Base-by-base conservation (phyloP, 2,329 filamentous ascomycete species). In the Nakataea oryzae region DNA sequence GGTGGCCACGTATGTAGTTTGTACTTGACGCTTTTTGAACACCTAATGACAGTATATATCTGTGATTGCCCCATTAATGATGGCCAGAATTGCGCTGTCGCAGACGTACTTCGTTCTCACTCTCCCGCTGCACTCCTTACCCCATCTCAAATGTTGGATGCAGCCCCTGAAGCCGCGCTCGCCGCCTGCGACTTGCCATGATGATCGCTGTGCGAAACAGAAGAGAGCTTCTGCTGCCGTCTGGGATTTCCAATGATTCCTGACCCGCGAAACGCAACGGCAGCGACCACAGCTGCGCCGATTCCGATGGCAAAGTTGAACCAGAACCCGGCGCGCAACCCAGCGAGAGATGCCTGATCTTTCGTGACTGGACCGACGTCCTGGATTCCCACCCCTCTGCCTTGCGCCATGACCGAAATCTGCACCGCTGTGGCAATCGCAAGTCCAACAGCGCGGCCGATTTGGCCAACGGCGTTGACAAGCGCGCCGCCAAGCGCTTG, bases 401-500 rank as follows among this genome's bases (percentile, higher is more conserved):
- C 74, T 3, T 74, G 70, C 0, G 82, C 82, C 73, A 86, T 82
- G 27, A 87, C 80, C 0, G 83, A 80, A 0, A 84, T 85, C 69
- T 90, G 86, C 1, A 88, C 75, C 0, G 85, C 85, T 0, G 86
- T 88, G 3, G 80, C 82, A 34, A 90, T 76, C 0, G 86, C 87
- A 1, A 90, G 74, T 1, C 85, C 82, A n/a, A 90, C 79, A 0
- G 86, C 81, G 8, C 87, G 77, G 0, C 87, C 87, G 34, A 89
- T 75, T 68, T 88, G 86, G 0, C 83, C 84, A 14, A 86, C 81
- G 0, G 86, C 81, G 63, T 89, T 89, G 69, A 90, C 83, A 11
- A 89, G 78, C 0, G 86, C 87, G 0, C 86, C 87, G 0, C 86
- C 87, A 0, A 90, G 71, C 1, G 86, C 85, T 68, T 90, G 87